Percentiles rank a stretch among this genome's conserved stretches.
These are phyloP conservation scores for Simmondsia chinensis DNA, from an alignment of 148 eudicot species.

Conservation along the genomic window DNA sequence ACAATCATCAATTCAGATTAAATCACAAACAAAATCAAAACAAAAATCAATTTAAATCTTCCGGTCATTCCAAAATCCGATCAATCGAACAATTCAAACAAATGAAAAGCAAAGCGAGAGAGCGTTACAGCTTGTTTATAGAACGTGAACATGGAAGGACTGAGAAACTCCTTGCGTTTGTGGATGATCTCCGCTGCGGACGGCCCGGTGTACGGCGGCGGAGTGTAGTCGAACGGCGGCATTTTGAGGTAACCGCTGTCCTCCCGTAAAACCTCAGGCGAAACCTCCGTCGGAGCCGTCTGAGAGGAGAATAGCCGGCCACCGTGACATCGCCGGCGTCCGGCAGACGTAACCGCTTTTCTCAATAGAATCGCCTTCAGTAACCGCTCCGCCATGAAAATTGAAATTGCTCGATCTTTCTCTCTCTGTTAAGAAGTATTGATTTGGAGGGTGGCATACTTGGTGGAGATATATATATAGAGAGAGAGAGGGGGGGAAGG, in stretches of 20 bases:
- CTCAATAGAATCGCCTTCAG: too few relatives aligned
- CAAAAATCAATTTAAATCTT: not conserved
- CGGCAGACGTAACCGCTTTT: too few relatives aligned
- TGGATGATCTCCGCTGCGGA: conserved; percentile 56
- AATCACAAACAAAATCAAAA: not conserved
- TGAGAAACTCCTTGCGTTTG: conserved; percentile 67
- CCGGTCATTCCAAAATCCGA: too few relatives aligned
- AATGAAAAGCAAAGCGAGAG: not conserved
- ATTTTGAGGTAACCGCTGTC: conserved; percentile 30
- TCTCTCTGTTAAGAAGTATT: too few relatives aligned
- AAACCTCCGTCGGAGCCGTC: not conserved
- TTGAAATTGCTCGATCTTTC: too few relatives aligned
- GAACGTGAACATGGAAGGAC: conserved; percentile 81
- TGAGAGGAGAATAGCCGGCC: conserved; percentile 2
- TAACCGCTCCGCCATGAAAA: too few relatives aligned
- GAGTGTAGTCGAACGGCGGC: conserved; percentile 76
- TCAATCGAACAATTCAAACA: too few relatives aligned
- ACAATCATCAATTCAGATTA: not conserved
- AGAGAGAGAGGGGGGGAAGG: too few relatives aligned
- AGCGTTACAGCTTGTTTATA: conserved; percentile 62
- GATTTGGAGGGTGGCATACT: too few relatives aligned
- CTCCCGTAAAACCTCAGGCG: not conserved
- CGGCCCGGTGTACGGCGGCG: conserved; percentile 80
- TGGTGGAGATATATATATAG: too few relatives aligned
- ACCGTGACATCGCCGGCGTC: not conserved